These are phyloP conservation scores for Phytophthora tentaculata DNA, from an alignment of 352 stramenopile genomes.

Conservation along the genomic window DNA sequence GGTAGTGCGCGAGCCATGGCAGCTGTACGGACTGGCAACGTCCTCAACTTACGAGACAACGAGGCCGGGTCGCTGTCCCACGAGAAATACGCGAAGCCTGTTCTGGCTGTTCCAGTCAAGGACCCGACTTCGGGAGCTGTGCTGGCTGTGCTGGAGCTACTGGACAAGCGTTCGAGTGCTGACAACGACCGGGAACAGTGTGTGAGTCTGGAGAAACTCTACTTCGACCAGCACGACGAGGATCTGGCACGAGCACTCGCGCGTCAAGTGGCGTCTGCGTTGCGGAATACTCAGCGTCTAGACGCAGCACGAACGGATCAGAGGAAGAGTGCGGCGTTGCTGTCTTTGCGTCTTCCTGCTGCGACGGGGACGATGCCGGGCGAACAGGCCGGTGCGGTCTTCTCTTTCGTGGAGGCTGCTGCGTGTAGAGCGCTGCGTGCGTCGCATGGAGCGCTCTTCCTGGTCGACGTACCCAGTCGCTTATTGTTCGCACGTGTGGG, in stretches of 20 bases:
- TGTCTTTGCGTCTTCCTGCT: conserved; percentile 44
- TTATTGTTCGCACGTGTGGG: conserved; percentile 72
- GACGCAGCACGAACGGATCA: conserved; percentile 61
- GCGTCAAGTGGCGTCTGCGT: conserved; percentile 68
- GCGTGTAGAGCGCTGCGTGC: conserved; percentile 34
- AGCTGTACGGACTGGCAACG: conserved; percentile 67
- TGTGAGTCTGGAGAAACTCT: conserved; percentile 53
- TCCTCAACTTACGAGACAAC: conserved; percentile 81
- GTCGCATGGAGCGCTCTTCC: conserved; percentile 71
- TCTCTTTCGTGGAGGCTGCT: conserved; percentile 38
- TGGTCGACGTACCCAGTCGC: conserved; percentile 77
- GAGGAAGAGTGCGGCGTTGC: conserved; percentile 68
- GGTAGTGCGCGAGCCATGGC: conserved; percentile 57
- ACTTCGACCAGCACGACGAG: conserved; percentile 78
- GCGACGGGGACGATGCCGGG: conserved; percentile 38
- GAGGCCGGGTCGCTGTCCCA: conserved; percentile 38
- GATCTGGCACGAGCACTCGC: conserved; percentile 67
- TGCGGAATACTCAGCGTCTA: conserved; percentile 74
- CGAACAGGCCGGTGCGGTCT: conserved; percentile 40
- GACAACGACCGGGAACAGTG: no score
- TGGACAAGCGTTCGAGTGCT: conserved; percentile 47
- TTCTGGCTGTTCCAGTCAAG: conserved; percentile 86
- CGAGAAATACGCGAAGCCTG: conserved; percentile 39
- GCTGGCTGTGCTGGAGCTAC: conserved; percentile 69
- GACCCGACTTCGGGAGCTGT: conserved; percentile 65